A percentile compares a stretch with the other conserved stretches of the same genome.
phyloP scores from a whole-genome alignment of 2,329 filamentous ascomycete genomes.

The Ceratocystis colombiana region DNA sequence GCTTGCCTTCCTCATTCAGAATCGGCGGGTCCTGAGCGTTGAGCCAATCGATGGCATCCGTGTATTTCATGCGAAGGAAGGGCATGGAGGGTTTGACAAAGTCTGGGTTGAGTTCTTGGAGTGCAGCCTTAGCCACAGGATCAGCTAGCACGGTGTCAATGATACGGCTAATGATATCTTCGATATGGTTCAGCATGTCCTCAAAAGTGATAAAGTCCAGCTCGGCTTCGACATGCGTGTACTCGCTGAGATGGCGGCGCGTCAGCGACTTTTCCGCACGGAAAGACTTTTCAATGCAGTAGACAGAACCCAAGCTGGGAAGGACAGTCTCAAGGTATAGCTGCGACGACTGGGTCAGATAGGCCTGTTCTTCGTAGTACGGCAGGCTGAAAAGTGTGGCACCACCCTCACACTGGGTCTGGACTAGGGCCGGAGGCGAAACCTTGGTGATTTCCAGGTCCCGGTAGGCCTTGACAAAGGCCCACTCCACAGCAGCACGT shows the following conservation, averaged over 20 bases:
- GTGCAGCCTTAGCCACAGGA: slow-evolving; percentile 57
- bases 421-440: slow-evolving; percentile 79
- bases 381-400: slow-evolving; percentile 81
- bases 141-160: slow-evolving; percentile 68
- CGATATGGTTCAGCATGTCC: slow-evolving; percentile 77
- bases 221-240: slow-evolving; percentile 93
- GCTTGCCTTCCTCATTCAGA: slow-evolving; percentile 81
- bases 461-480: slow-evolving; percentile 70
- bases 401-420: slow-evolving; percentile 90
- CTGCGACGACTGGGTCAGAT: slow-evolving; percentile 92
- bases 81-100: slow-evolving; percentile 75
- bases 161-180: slow-evolving; percentile 77
- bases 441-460: slow-evolving; percentile 73
- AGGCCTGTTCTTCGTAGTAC: slow-evolving; percentile 84
- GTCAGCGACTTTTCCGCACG: slow-evolving; percentile 94
- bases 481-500: slow-evolving; percentile 66
- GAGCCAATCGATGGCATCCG: slow-evolving; percentile 90
- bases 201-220: slow-evolving; percentile 91
- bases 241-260: slow-evolving; percentile 87
- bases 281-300: slow-evolving; percentile 98
- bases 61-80: slow-evolving; percentile 91
- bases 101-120: slow-evolving; percentile 82
- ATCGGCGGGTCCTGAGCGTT: slow-evolving; percentile 69
- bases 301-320: slow-evolving; percentile 84
- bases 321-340: slow-evolving; percentile 94